Evolutionary conservation across 495 filamentous ascomycete species (phyloP).

Genomic region (Penicillium maclennaniae): DNA sequence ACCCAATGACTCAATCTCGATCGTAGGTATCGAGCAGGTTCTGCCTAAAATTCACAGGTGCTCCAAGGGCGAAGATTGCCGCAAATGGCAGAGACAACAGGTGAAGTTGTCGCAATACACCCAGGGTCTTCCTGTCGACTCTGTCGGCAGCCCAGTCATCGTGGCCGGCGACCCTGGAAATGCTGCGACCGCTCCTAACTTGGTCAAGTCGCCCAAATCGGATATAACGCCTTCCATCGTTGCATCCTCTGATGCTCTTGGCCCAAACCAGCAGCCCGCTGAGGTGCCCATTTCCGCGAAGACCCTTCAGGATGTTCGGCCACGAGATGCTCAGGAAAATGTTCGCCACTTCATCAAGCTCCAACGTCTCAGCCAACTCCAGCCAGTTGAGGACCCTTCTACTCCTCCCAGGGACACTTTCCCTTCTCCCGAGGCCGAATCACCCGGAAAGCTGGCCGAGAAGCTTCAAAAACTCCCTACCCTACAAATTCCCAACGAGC

Average conservation of each 20-base stretch:
- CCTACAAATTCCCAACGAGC: neutral
- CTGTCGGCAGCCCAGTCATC: constrained; percentile 23
- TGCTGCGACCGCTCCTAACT: constrained; percentile 52
- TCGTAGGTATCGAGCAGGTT: constrained; percentile 86
- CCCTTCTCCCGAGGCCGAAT: constrained; percentile 35
- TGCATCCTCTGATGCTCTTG: constrained; percentile 86
- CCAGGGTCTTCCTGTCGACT: constrained; percentile 15
- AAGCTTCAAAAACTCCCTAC: constrained; percentile 54
- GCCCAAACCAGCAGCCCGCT: constrained; percentile 50
- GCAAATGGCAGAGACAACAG: constrained; percentile 73
- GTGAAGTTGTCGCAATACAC: constrained; percentile 16
- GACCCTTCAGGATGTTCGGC: constrained; percentile 59
- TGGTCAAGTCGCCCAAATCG: constrained; percentile 29
- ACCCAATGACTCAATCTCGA: constrained; percentile 79
- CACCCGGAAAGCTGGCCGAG: constrained; percentile 26
- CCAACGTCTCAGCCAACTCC: constrained; percentile 54
- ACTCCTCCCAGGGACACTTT: constrained; percentile 48
- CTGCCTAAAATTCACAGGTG: constrained; percentile 82
- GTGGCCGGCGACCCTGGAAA: constrained; percentile 72
- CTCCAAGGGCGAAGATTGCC: constrained; percentile 84
- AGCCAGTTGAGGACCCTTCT: constrained; percentile 36
- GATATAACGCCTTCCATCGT: constrained; percentile 64
- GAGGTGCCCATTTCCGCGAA: constrained; percentile 68
- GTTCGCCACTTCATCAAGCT: constrained; percentile 83
- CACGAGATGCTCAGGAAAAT: constrained; percentile 83